Conservation (phyloP, 371 early-diverging fungal genomes). For the Apophysomyces ossiformis region DNA sequence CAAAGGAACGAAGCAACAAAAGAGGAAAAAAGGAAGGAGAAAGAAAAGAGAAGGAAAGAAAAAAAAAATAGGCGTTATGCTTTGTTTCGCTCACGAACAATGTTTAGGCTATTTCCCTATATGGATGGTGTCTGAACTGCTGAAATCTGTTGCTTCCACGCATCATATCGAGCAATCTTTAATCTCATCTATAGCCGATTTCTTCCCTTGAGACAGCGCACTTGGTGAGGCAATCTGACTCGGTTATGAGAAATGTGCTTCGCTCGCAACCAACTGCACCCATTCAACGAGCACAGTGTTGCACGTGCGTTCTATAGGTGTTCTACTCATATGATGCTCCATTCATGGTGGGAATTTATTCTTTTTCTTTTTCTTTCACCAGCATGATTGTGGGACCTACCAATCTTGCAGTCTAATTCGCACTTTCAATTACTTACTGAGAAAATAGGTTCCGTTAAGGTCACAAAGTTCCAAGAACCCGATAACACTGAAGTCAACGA, state of each 20-base stretch:
- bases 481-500: neutral
- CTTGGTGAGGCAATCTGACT: no score
- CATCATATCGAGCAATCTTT: neutral
- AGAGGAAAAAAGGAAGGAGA: neutral
- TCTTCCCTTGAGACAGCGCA: neutral
- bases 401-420: neutral
- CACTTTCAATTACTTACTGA: neutral
- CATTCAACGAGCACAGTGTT: no score
- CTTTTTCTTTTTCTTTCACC: no score
- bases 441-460: constrained; percentile 2
- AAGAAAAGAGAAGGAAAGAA: neutral
- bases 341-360: no score
- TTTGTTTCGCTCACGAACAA: neutral
- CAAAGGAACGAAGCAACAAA: neutral
- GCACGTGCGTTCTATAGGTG: no score
- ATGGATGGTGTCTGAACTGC: neutral
- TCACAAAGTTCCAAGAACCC: constrained; percentile 1
- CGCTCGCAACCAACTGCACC: no score
- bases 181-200: neutral
- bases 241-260: no score
- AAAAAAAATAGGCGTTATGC: neutral
- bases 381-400: neutral
- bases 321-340: no score
- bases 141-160: no score
- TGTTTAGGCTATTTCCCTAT: constrained; percentile 7